Conservation (phyloP, 768 basidiomycete species). For the Auriculariales sp. region DNA sequence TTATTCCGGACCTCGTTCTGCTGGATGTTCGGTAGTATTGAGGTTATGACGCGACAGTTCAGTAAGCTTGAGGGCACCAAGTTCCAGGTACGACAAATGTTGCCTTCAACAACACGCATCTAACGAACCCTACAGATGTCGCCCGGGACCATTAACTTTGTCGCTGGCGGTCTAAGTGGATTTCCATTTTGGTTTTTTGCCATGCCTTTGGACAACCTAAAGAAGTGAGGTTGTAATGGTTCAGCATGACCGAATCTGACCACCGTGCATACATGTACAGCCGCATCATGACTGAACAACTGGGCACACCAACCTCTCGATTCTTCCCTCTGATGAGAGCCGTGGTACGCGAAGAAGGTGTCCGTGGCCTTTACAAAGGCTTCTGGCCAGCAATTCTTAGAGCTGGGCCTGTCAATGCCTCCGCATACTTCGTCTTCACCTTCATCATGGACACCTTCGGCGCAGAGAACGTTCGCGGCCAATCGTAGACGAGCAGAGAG, state of each 20-base stretch:
- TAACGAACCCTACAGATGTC: conserved; percentile 29
- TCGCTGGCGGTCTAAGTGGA: conserved; percentile 47
- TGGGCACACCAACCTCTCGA: conserved; percentile 23
- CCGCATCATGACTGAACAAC: conserved; percentile 50
- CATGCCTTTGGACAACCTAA: conserved; percentile 68
- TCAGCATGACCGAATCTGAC: neutral
- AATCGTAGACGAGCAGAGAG: too few relatives aligned
- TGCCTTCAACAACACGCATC: neutral
- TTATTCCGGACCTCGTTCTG: conserved; percentile 63
- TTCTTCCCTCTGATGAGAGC: conserved; percentile 34
- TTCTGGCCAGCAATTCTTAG: conserved; percentile 52
- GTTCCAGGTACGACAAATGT: conserved; percentile 30
- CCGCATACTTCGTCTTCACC: conserved; percentile 68
- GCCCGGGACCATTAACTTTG: conserved; percentile 44
- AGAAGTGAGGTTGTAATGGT: conserved; percentile 39
- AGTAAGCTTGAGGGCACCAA: conserved; percentile 38
- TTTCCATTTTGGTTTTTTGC: conserved; percentile 56
- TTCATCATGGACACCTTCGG: conserved; percentile 48
- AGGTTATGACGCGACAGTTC: conserved; percentile 53
- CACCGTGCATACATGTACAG: conserved; percentile 16
- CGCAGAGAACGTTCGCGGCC: conserved; percentile 41
- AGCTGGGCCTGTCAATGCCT: conserved; percentile 69
- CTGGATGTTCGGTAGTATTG: conserved; percentile 65
- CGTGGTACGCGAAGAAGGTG: conserved; percentile 39
- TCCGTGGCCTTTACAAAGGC: conserved; percentile 48